These are phyloP conservation scores for Eucalyptus curtisii DNA, from an alignment of 345 rosid species.

Conservation along the genomic window DNA sequence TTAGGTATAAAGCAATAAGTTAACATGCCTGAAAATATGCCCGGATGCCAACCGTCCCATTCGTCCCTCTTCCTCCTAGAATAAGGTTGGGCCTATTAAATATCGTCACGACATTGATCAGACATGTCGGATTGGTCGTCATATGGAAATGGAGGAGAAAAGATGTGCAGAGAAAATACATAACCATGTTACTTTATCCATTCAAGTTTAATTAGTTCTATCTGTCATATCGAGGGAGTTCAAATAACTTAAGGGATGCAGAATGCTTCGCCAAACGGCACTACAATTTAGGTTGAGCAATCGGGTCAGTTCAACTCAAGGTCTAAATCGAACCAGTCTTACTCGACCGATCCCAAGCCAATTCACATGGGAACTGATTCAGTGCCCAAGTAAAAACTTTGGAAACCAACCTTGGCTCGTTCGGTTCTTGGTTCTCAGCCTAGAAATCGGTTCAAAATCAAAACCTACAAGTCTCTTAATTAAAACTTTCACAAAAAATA, in stretches of 20 bases:
- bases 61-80: background rate
- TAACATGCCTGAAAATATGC: background rate
- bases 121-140: background rate
- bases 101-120: too few species aligned
- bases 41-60: background rate
- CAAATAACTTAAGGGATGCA: background rate
- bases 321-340: accelerated
- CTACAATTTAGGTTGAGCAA: background rate
- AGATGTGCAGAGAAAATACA: background rate
- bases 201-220: background rate
- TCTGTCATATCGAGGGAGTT: background rate
- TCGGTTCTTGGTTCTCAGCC: background rate
- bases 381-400: background rate
- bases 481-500: background rate
- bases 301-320: background rate
- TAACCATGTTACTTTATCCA: accelerated
- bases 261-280: background rate
- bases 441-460: background rate
- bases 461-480: background rate
- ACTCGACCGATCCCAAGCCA: background rate
- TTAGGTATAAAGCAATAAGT: background rate
- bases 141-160: background rate
- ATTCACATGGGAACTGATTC: background rate
- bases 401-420: background rate
- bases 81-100: background rate